Evolutionary conservation across 805 yeast species (phyloP).

Genomic region (Brettanomyces custersianus): DNA sequence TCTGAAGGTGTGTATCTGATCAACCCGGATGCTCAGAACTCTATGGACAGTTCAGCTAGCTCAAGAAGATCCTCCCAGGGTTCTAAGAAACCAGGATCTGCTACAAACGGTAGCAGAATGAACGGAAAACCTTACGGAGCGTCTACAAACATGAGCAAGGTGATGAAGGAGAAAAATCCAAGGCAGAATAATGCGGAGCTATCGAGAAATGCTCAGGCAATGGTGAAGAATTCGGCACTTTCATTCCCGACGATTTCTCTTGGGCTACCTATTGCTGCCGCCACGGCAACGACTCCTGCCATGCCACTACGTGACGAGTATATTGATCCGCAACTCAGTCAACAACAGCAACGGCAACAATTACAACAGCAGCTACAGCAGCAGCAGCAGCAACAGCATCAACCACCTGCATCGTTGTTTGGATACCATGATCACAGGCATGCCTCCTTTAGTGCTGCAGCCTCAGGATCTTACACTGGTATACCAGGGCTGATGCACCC

Average conservation of each 20-base stretch:
- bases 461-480: conserved; percentile 52
- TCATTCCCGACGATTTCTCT: too few relatives aligned
- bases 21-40: not conserved
- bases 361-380: too few relatives aligned
- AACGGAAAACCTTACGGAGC: not conserved
- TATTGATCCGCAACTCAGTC: not conserved
- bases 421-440: conserved; percentile 37
- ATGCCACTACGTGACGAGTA: not conserved
- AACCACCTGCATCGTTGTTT: too few relatives aligned
- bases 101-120: too few relatives aligned
- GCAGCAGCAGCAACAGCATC: not conserved
- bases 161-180: too few relatives aligned
- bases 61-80: not conserved
- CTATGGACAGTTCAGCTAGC: not conserved
- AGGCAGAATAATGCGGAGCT: too few relatives aligned
- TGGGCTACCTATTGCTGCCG: too few relatives aligned
- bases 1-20: conserved; percentile 2
- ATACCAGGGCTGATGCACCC: conserved; percentile 4
- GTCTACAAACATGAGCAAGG: too few relatives aligned
- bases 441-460: conserved; percentile 58
- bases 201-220: too few relatives aligned
- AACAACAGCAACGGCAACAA: not conserved
- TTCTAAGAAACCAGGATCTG: not conserved
- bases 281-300: not conserved
- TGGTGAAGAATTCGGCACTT: too few relatives aligned